These are phyloP conservation scores for Trichosporon coremiiforme DNA, from an alignment of 1,284 basidiomycete species.

Conservation along the genomic window DNA sequence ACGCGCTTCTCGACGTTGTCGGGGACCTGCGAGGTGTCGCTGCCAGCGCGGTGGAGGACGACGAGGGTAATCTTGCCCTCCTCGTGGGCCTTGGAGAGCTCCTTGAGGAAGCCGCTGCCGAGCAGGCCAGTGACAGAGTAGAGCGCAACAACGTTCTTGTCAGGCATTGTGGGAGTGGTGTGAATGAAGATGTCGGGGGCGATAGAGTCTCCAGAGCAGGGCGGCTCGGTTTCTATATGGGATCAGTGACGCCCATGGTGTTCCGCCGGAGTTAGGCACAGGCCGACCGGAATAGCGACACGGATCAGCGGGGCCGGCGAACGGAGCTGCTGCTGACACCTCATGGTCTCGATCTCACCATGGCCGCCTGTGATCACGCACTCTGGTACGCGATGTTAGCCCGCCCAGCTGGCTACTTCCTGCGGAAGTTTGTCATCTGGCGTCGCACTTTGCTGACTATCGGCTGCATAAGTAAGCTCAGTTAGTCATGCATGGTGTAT, in stretches of 20 bases:
- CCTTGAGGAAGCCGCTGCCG: constrained; percentile 19
- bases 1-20: constrained; percentile 23
- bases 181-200: not conserved
- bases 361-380: not conserved
- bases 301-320: not conserved
- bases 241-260: not conserved
- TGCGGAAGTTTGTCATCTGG: not conserved
- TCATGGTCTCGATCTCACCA: not conserved
- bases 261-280: constrained; percentile 4
- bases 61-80: constrained; percentile 26
- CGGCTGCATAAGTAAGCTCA: not conserved
- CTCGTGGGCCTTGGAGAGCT: constrained; percentile 15
- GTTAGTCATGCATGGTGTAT: not conserved
- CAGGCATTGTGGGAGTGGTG: not conserved
- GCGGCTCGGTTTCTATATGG: not conserved
- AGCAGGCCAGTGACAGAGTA: constrained; percentile 26
- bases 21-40: constrained; percentile 27
- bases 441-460: not conserved
- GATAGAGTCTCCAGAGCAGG: not conserved
- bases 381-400: not conserved
- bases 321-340: not conserved
- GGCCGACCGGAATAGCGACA: not conserved
- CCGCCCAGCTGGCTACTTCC: not conserved
- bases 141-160: constrained; percentile 27
- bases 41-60: constrained; percentile 27